These are phyloP conservation scores for Quercus robur DNA, from an alignment of 306 rosid genomes.

Conservation along the genomic window DNA sequence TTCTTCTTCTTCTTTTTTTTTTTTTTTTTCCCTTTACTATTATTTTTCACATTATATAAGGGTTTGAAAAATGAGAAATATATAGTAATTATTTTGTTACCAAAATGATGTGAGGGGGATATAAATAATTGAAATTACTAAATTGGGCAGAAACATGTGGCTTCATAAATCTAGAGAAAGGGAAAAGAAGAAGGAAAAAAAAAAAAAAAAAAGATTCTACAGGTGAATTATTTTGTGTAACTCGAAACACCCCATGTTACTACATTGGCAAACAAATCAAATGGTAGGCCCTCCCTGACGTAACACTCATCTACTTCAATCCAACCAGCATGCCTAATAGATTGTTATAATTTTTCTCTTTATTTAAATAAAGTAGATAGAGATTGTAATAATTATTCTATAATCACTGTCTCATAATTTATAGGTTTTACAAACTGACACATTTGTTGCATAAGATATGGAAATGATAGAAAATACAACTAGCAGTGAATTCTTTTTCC, in stretches of 20 bases:
- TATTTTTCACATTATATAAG: not conserved
- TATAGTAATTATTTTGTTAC: not conserved
- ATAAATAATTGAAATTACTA: slow-evolving; percentile 24
- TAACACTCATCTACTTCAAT: slow-evolving; percentile 15
- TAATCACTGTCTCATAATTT: too few relatives aligned
- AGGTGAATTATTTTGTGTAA: slow-evolving; percentile 39
- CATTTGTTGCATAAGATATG: too few relatives aligned
- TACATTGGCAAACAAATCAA: slow-evolving; percentile 54
- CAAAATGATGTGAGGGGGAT: not conserved
- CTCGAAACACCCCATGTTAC: slow-evolving; percentile 69
- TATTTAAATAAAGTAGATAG: too few relatives aligned
- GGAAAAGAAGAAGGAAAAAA: not conserved
- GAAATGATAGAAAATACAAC: too few relatives aligned
- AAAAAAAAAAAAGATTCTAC: slow-evolving; percentile 7
- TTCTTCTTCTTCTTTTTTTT: not conserved
- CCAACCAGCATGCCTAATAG: slow-evolving; percentile 5
- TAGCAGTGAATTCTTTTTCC: too few relatives aligned
- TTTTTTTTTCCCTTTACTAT: too few relatives aligned
- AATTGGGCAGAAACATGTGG: slow-evolving; percentile 45
- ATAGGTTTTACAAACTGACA: too few relatives aligned
- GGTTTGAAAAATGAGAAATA: not conserved
- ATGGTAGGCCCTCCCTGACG: slow-evolving; percentile 38
- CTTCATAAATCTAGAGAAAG: slow-evolving; percentile 22
- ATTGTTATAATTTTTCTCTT: too few relatives aligned
- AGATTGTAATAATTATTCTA: too few relatives aligned